Base-by-base conservation (phyloP, 768 basidiomycete species). In the Kwoniella bestiolae region DNA sequence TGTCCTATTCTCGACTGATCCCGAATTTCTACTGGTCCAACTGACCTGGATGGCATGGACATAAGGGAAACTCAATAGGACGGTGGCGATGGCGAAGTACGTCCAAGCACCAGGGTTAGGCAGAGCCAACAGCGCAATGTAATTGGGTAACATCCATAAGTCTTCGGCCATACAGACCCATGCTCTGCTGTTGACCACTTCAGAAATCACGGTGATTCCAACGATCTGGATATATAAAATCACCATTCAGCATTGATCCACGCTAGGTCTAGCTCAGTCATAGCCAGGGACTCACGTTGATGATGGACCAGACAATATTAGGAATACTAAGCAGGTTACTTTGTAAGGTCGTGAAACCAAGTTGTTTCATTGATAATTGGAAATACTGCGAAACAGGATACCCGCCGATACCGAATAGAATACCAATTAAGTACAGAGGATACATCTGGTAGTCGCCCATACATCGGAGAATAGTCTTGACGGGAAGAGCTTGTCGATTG, bases 311-410 rank as follows among this genome's bases (percentile, higher is more conserved):
- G 9, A 75, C 72, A 1, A 69, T 69, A 31, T 72, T 61, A 0
- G 81, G 80, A 23, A 82, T 73, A 7, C 68, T 64, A 9, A 82
- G 71, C 4, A 82, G 55, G 63, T 82, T 82, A 6, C 78, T 67
- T 47, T 74, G 68, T 38, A 82, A 44, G 2, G 75, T 79, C 4
- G 67, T 68, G 69, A 82, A 82, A 1, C 80, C 80, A 14, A 79
- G 68, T 11, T 51, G n/a, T 50, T 65, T 63, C 70, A 78, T 70
- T 3, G 76, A 76, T 21, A 80, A 51, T 32, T 75, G 74, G 60
- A 81, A 71, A 62, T 77, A 80, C 49, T 72, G 63, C 12, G 23
- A 8, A 38, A 80, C 62, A 0, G 77, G 77, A 52, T 73, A 77
- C 8, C 58, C 65, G 9, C 72, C 68, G 35, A 82, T 73, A 12